phyloP scores from a whole-genome alignment of 306 rosid species.

The barrel medic (Medicago truncatula) region DNA sequence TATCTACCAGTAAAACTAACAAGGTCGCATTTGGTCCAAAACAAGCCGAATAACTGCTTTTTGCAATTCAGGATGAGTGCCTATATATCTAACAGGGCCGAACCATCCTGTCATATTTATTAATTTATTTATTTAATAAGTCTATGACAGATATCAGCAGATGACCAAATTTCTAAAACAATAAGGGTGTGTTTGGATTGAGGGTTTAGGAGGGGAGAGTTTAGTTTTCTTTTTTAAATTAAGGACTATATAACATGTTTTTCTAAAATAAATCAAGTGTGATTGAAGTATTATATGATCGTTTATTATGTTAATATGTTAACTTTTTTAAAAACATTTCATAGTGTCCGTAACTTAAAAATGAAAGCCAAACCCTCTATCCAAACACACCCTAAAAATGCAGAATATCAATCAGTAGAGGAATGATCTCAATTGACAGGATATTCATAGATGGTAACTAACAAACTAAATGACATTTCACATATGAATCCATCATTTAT shows the following conservation, averaged over 20 bases:
- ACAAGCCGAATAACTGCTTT: background rate
- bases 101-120: background rate
- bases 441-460: background rate
- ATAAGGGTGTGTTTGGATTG: no score
- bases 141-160: background rate
- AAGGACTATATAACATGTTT: no score
- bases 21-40: background rate
- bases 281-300: no score
- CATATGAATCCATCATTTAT: slow-evolving; percentile 5
- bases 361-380: no score
- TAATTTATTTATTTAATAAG: background rate
- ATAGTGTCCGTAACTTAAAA: no score
- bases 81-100: no score
- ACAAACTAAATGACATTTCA: background rate
- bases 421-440: background rate
- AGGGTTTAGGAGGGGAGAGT: no score
- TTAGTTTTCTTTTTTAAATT: no score
- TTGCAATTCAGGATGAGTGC: background rate
- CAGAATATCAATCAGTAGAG: background rate
- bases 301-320: no score
- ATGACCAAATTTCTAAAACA: background rate
- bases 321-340: no score
- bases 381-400: no score
- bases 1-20: background rate
- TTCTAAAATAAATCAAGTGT: no score